Evolutionary conservation across 345 rosid genomes (phyloP).

Genomic region (Pugionium dolabratum): DNA sequence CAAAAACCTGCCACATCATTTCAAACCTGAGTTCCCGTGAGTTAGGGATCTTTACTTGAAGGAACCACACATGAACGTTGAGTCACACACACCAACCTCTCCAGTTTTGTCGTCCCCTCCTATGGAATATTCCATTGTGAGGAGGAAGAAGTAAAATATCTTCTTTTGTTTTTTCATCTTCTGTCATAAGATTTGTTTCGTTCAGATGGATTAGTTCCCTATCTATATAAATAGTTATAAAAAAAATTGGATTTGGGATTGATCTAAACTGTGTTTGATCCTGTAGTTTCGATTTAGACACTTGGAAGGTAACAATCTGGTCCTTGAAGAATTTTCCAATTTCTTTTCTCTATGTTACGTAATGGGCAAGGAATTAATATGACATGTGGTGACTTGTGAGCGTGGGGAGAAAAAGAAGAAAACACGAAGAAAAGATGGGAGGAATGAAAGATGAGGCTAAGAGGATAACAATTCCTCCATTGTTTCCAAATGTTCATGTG

Average conservation of each 20-base stretch:
- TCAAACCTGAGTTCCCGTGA: constrained; percentile 36
- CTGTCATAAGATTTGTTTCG: constrained; percentile 20
- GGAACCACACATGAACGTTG: constrained; percentile 36
- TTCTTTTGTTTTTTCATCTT: constrained; percentile 28
- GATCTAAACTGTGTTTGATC: constrained; percentile 15
- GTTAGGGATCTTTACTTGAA: constrained; percentile 40
- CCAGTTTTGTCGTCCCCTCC: constrained; percentile 38
- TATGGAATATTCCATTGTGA: constrained; percentile 38
- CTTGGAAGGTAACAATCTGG: constrained; percentile 20
- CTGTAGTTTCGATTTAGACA: neutral
- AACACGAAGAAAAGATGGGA: constrained; percentile 25
- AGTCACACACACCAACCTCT: constrained; percentile 23
- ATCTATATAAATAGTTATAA: neutral
- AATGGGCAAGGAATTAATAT: constrained; percentile 5
- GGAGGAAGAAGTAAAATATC: constrained; percentile 35
- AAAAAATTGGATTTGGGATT: constrained; percentile 11
- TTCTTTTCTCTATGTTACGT: constrained; percentile 22
- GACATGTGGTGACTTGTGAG: constrained; percentile 2
- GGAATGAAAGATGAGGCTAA: constrained; percentile 45
- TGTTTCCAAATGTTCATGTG: constrained; percentile 41
- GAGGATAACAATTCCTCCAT: constrained; percentile 38
- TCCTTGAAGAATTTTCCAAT: neutral
- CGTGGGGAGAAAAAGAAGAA: constrained; percentile 3
- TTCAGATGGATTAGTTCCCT: constrained; percentile 23
- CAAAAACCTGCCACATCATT: constrained; percentile 32